Base-by-base conservation (phyloP, 2,329 filamentous ascomycete species). In the Colletotrichum sp. region DNA sequence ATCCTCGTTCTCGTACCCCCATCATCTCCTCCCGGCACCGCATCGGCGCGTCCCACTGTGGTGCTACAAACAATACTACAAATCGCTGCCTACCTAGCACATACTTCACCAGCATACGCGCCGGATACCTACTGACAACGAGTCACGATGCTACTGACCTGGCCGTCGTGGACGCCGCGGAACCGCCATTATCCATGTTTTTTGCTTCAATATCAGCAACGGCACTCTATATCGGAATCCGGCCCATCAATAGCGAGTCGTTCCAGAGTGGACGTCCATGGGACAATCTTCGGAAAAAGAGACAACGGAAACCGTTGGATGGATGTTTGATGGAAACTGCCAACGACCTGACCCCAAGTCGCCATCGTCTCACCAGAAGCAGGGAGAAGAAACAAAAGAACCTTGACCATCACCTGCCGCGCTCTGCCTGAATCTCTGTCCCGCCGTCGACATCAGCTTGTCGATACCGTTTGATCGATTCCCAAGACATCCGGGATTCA, bases 131-230 rank as follows among this genome's bases (percentile, higher is more conserved):
- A 55, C 59, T 34, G 12, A 63, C 30, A 60, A 32, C 63, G 63
- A 72, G 62, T 68, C 70, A 71, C 63, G 72, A 32, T 30, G 24
- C 22, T 22, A 32, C 30, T 22, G 16, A n/a, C 28, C 28, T 62
- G 39, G 39, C 59, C 28, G 32, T 64, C 18, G 52, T 57, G 22
- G 55, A 59, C 55, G 55, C 66, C 24, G 30, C 65, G 39, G 32
- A 16, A 30, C 52, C 8, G 24, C 15, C 39, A 48, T 36, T 32
- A 72, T 75, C 67, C 72, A 71, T 75, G 62, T 10, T n/a, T 12
- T 62, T 52, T 63, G 72, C 72, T 72, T 75, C 62, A 55, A 63
- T 62, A 63, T 34, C 55, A 55, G 32, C 24, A 75, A 22, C 15
- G 59, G 22, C 64, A 48, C 32, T 59, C 73, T 72, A 68, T 68